phyloP scores from a whole-genome alignment of 306 rosid genomes.

The Castanea mollissima region DNA sequence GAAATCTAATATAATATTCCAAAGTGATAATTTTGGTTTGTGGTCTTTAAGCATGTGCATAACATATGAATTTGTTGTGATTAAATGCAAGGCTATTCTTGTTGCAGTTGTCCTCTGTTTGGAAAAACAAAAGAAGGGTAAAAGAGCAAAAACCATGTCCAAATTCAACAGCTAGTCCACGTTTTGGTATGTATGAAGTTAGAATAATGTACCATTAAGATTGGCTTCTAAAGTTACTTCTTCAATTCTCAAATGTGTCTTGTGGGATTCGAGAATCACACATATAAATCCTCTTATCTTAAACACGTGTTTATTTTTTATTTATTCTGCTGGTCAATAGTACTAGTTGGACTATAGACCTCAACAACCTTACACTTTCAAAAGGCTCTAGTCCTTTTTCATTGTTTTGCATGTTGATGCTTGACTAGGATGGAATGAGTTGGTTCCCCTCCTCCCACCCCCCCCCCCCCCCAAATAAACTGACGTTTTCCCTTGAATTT shows the following conservation, averaged over 20 bases:
- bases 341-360: neutral
- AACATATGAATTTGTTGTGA: neutral
- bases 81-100: slow-evolving; percentile 3
- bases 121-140: slow-evolving; percentile 82
- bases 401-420: neutral
- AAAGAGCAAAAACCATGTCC: slow-evolving; percentile 86
- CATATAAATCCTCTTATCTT: neutral
- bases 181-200: slow-evolving; percentile 44
- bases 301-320: neutral
- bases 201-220: neutral
- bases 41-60: neutral
- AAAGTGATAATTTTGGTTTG: neutral
- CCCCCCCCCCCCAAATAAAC: neutral
- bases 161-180: slow-evolving; percentile 57
- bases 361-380: neutral
- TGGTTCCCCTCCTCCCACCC: too few relatives aligned
- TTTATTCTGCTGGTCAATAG: neutral
- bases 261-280: neutral
- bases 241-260: neutral
- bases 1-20: neutral
- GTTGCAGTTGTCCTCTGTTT: slow-evolving; percentile 74
- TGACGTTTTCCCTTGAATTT: slow-evolving; percentile 25
- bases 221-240: neutral
- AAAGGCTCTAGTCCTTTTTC: neutral
- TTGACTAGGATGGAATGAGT: neutral